A percentile compares a stretch with the other conserved stretches of the same genome.
phyloP scores from a whole-genome alignment of 768 basidiomycete species.

The Hydnum rufescens region DNA sequence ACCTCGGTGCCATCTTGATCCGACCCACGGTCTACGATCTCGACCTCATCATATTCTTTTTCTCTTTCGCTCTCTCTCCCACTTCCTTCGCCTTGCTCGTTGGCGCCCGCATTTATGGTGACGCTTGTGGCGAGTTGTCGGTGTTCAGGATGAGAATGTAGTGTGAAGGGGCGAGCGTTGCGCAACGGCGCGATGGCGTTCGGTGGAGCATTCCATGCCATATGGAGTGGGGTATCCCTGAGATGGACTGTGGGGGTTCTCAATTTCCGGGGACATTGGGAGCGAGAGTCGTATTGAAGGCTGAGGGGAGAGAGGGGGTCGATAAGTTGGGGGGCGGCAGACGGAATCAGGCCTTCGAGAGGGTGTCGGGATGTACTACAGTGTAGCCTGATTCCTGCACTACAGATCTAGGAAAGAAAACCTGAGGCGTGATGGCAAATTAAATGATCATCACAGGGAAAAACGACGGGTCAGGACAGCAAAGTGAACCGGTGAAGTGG shows the following conservation, averaged over 20 bases:
- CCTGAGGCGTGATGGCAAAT: constrained; percentile 35
- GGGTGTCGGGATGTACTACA: background rate
- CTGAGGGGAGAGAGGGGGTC: background rate
- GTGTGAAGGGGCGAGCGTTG: no score
- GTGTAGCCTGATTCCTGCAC: constrained; percentile 27
- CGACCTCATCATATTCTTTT: background rate
- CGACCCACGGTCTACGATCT: background rate
- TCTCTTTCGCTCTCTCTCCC: background rate
- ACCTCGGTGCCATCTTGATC: background rate
- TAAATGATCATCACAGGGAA: background rate
- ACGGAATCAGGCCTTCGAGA: background rate
- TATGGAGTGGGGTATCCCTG: background rate
- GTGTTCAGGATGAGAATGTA: no score
- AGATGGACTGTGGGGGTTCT: background rate
- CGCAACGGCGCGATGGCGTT: no score
- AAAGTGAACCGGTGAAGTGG: constrained; percentile 19
- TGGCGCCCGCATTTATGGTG: background rate
- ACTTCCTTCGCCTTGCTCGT: background rate
- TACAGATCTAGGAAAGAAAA: constrained; percentile 65
- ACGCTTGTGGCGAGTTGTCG: no score
- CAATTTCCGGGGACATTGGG: background rate
- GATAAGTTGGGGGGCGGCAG: background rate
- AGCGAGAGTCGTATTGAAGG: background rate
- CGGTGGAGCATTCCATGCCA: background rate
- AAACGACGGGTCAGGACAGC: constrained; percentile 10